phyloP scores from a whole-genome alignment of 352 stramenopile species.

The Phytophthora sojae region DNA sequence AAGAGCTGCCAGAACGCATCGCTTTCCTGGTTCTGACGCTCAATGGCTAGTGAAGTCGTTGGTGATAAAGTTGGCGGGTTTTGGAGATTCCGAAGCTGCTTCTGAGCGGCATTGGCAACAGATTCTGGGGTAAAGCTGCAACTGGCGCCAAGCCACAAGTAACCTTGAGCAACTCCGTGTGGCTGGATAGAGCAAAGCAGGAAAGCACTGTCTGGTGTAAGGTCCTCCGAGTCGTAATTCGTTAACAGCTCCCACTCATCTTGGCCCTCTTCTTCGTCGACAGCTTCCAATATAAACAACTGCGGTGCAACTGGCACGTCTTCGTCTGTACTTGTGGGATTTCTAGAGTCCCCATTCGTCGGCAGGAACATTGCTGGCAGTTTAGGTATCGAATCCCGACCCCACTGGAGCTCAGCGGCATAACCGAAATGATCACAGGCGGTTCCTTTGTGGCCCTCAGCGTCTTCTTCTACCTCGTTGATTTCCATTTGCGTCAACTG shows the following conservation, averaged over 20 bases:
- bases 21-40: conserved; percentile 50
- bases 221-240: conserved; percentile 73
- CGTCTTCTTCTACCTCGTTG: conserved; percentile 11
- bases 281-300: conserved; percentile 52
- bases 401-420: conserved; percentile 49
- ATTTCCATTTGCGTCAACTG: conserved; percentile 8
- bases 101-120: conserved; percentile 31
- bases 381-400: background rate
- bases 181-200: conserved; percentile 37
- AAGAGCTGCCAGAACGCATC: conserved; percentile 70
- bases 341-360: conserved; percentile 2
- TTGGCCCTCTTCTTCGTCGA: conserved; percentile 6
- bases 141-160: conserved; percentile 51
- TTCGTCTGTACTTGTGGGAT: background rate
- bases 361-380: background rate
- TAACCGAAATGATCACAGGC: conserved; percentile 48
- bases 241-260: conserved; percentile 56
- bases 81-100: conserved; percentile 17
- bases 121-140: conserved; percentile 14
- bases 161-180: conserved; percentile 15
- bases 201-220: conserved; percentile 43
- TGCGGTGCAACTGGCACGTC: conserved; percentile 10
- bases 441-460: conserved; percentile 4
- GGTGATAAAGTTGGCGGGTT: background rate
- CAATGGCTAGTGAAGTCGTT: conserved; percentile 15